Base-by-base conservation (phyloP, 148 eudicot genomes). In the Heliamphora exappendiculata region DNA sequence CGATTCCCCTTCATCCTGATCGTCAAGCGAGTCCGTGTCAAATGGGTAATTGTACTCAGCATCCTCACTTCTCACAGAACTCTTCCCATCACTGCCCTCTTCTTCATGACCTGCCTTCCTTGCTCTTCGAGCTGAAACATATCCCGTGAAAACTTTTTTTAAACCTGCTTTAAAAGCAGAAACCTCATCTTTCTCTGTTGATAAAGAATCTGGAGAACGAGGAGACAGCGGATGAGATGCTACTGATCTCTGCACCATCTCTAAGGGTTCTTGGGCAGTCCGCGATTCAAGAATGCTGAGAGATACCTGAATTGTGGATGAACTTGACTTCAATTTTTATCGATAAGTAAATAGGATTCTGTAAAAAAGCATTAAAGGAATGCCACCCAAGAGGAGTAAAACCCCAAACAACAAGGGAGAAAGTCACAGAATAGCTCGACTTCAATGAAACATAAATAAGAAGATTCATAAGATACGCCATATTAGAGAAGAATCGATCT, bases 11-110 rank as follows among this genome's bases (percentile, higher is more conserved):
- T 79, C 89, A 55, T 83, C 89, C 10, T 72, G 76, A 58, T 77
- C 91, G 54, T 84, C 91, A 8, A 80, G 73, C 1, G 98, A 93
- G 58, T 89, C 93, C 1, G 93, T 84, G 78, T 91, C 93, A 70
- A 88, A 84, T 2, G 87, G 88, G 83, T 82, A 88, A 74, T 77
- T 75, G 60, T 74, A 79, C 14, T 86, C 90, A 4, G 84, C 80
- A 67, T 76, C 82, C 58, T 87, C 93, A 24, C 87, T 88, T 70
- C 82, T 78, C 55, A 74, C 62, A 7, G 89, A 84, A 75, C 55
- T 78, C 72, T 63, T 82, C 34, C 82, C 81, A 24, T 84, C 87
- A 60, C 90, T 87, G 50, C 82, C 78, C 53, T 76, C 93, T 78
- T 87, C 96, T 72, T 85, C 93, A 58, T n/a, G 82, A 45, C 51